Conservation (phyloP, 192 early-diverging fungal species). For the Coemansia sp. region DNA sequence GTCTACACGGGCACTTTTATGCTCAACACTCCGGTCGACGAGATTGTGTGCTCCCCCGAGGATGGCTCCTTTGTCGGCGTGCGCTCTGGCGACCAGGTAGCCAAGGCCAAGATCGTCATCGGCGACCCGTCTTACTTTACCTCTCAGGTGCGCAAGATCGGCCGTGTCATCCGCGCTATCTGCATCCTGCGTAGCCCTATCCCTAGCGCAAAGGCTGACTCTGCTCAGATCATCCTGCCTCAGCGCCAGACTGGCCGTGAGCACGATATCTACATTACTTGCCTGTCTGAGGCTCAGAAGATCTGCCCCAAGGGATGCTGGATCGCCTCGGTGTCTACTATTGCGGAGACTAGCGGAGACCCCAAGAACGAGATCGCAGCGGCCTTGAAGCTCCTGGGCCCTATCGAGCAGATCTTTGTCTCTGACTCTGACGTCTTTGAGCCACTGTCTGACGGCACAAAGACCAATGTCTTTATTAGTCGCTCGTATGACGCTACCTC, state of each 20-base stretch:
- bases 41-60: conserved; percentile 78
- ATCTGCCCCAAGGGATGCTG: conserved; percentile 88
- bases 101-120: conserved; percentile 86
- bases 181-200: conserved; percentile 93
- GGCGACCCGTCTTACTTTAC: conserved; percentile 95
- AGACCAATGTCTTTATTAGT: conserved; percentile 87
- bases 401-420: conserved; percentile 91
- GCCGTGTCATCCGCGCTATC: conserved; percentile 92
- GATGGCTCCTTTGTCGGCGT: conserved; percentile 89
- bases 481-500: conserved; percentile 98
- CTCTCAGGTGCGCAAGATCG: conserved; percentile 79
- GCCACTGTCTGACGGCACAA: conserved; percentile 81
- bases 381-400: conserved; percentile 88
- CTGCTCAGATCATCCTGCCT: conserved; percentile 95
- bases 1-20: conserved; percentile 99
- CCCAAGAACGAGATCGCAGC: conserved; percentile 92
- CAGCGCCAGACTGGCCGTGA: conserved; percentile 95
- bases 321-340: conserved; percentile 96
- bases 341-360: conserved; percentile 84
- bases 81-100: conserved; percentile 83
- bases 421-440: conserved; percentile 83
- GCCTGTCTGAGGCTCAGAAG: conserved; percentile 86
- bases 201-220: conserved; percentile 86
- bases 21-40: conserved; percentile 91
- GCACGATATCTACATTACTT: conserved; percentile 96